Base-by-base conservation (phyloP, 768 basidiomycete species). In the Auricularia cornea region DNA sequence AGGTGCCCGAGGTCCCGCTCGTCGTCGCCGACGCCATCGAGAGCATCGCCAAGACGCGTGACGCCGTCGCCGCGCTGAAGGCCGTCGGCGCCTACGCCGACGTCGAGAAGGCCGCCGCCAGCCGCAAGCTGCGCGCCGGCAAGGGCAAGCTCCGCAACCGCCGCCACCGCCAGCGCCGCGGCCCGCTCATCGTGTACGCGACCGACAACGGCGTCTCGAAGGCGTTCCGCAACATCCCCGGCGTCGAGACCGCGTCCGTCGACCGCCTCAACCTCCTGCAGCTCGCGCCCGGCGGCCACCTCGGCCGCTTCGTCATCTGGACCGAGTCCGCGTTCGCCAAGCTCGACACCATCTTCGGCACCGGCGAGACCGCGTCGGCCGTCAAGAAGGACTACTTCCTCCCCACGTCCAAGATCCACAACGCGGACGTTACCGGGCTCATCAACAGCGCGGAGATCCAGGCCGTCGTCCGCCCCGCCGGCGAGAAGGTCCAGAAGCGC, bases 381-480 rank as follows among this genome's bases (percentile, higher is more conserved):
- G 81, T 83, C 83, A 97, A 97, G 86, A 93, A 91, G 79, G 88
- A 92, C 72, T 95, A 93, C 78, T 62, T 89, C 77, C 87, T 99
- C 66, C 97, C 97, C 67, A 83, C 90, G 40, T 88, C 96, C 75
- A 99, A 99, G 87, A 95, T 98, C 78, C 75, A 87, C 78, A 94
- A 98, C 83, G 90, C 95, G 61, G 96, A 99, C 71, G 88, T 98
- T 70, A 95, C 96, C 69, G 90, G 95, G 67, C 80, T 98, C 73
- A 99, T 98, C 84, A 96, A 98, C 86, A 94, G 91, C 75, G 87
- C 90, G 66, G 97, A 98, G 81, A 97, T 99, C 75, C 97, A 99
- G 78, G 89, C 95, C 54, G 89, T 97, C 72, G 85, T 97, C 71
- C 93, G 96, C 72, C 90, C 90, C 62, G 94, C 92, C 64, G 89